phyloP scores from a whole-genome alignment of 768 basidiomycete species.

The Lentinula guzmanii region DNA sequence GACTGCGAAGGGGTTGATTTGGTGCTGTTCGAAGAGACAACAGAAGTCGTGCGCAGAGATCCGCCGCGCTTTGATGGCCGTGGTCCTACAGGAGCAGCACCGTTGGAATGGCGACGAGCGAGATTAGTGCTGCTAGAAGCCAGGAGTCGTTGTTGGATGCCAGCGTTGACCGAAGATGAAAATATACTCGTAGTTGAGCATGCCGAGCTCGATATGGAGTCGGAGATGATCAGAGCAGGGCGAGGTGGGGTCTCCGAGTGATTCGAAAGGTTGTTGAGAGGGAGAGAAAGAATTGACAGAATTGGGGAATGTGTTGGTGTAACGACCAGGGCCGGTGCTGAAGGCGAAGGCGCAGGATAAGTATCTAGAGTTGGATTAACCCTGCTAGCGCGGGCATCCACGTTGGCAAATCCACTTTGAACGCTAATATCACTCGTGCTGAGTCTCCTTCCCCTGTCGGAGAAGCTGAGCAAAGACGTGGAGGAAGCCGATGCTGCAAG shows the following conservation, averaged over 20 bases:
- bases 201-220: background rate
- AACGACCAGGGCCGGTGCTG: background rate
- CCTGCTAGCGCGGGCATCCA: background rate
- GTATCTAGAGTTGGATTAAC: background rate
- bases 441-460: background rate
- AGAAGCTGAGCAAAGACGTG: background rate
- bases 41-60: background rate
- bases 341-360: background rate
- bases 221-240: background rate
- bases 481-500: background rate
- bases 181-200: background rate
- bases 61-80: background rate
- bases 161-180: background rate
- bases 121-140: background rate
- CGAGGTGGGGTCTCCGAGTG: background rate
- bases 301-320: background rate
- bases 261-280: background rate
- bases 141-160: background rate
- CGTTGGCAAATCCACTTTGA: background rate
- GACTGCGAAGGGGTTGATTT: background rate
- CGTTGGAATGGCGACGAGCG: background rate
- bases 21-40: background rate
- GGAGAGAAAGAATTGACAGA: background rate
- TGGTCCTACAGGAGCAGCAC: background rate
- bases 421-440: background rate